These are phyloP conservation scores for Leptographium lundbergii DNA, from an alignment of 2,329 filamentous ascomycete species.

Conservation along the genomic window DNA sequence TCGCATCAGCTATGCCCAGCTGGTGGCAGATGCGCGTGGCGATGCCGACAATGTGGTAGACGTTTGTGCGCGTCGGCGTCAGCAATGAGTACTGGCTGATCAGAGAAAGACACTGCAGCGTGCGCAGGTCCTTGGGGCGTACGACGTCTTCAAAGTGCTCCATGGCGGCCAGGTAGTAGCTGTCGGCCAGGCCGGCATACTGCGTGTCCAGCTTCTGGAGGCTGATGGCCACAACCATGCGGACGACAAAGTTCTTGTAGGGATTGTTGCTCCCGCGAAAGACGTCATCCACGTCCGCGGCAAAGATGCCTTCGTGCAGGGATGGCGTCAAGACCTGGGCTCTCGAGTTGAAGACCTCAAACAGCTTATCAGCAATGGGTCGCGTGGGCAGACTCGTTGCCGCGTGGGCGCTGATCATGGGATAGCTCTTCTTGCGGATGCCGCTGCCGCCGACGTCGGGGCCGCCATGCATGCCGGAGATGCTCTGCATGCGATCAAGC, in stretches of 20 bases:
- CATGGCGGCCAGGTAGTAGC: constrained; percentile 86
- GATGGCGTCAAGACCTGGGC: constrained; percentile 82
- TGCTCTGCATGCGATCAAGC: constrained; percentile 52
- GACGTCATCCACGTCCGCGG: constrained; percentile 65
- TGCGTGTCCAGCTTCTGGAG: constrained; percentile 82
- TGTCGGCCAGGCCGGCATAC: constrained; percentile 88
- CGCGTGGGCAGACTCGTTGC: constrained; percentile 63
- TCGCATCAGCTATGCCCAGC: constrained; percentile 75
- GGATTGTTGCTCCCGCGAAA: constrained; percentile 64
- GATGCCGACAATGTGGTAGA: constrained; percentile 86
- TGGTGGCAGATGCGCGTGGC: constrained; percentile 83
- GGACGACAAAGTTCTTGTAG: constrained; percentile 76
- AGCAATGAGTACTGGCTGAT: constrained; percentile 86
- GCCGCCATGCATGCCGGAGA: constrained; percentile 33
- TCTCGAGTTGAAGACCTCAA: constrained; percentile 83
- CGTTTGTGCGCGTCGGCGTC: constrained; percentile 81
- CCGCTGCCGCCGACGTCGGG: constrained; percentile 37
- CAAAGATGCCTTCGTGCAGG: constrained; percentile 72
- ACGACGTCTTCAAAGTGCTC: constrained; percentile 72
- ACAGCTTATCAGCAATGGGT: constrained; percentile 61
- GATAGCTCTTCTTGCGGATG: constrained; percentile 71
- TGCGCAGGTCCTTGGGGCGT: constrained; percentile 79
- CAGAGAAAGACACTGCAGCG: constrained; percentile 77
- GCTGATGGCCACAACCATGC: constrained; percentile 89
- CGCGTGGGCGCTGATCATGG: constrained; percentile 75